These are phyloP conservation scores for Pichia sp. DNA, from an alignment of 1,139 yeast species.

Conservation along the genomic window DNA sequence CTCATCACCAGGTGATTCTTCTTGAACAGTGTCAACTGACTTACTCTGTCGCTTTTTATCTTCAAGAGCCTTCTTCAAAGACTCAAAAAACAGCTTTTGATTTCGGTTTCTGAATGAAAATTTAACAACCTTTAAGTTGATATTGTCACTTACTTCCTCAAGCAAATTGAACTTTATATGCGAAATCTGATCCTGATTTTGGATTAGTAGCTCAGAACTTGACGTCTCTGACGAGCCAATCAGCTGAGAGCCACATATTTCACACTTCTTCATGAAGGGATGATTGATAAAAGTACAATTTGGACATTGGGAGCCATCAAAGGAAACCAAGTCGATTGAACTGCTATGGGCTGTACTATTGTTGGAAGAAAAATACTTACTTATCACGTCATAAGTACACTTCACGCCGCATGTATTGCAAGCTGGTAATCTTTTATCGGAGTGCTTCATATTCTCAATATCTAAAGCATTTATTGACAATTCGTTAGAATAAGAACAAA, in stretches of 20 bases:
- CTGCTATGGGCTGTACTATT: neutral
- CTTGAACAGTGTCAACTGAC: neutral
- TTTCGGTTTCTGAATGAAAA: slow-evolving; percentile 64
- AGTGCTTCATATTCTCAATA: slow-evolving; percentile 15
- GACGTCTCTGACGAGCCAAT: neutral
- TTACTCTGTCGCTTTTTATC: too few relatives aligned
- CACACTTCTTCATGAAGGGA: slow-evolving; percentile 72
- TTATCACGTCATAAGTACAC: slow-evolving; percentile 37
- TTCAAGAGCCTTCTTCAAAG: slow-evolving; percentile 37
- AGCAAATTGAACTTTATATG: neutral
- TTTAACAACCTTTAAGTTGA: slow-evolving; percentile 34
- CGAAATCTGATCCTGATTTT: neutral
- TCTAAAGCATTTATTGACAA: slow-evolving; percentile 29
- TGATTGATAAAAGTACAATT: slow-evolving; percentile 85
- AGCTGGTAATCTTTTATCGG: slow-evolving; percentile 37
- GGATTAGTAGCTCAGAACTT: neutral
- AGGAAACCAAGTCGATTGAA: slow-evolving; percentile 21
- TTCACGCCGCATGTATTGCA: slow-evolving; percentile 79
- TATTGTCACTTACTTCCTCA: neutral
- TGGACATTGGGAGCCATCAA: slow-evolving; percentile 55
- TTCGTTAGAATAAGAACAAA: slow-evolving; percentile 69
- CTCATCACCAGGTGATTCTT: neutral
- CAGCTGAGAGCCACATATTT: slow-evolving; percentile 70
- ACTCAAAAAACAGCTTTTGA: slow-evolving; percentile 42
- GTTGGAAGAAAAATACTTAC: slow-evolving; percentile 22